Base-by-base conservation (phyloP, 1,284 basidiomycete genomes). In the Ustilago shanxiensis region DNA sequence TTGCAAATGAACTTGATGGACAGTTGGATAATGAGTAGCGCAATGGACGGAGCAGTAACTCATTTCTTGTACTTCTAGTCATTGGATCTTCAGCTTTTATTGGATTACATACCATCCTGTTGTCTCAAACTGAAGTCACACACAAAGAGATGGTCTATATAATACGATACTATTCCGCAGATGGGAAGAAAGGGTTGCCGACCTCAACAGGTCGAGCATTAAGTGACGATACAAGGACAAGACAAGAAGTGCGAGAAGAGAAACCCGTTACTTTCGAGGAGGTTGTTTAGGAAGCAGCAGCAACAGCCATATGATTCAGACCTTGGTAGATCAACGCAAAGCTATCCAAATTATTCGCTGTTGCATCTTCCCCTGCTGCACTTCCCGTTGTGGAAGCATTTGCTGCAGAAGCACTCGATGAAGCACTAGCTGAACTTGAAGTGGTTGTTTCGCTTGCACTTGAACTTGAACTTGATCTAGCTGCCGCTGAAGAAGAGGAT, bases 1-100 rank as follows among this genome's bases (percentile, higher is more conserved):
- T 83, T 4, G 81, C 81, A 7, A 62, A 75, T 24, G 83, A 84
- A 59, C 70, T 84, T 55, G 83, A 81, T 56, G 68, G 73, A 10
- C 77, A 83, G 57, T 58, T 84, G 26, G 80, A 75, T 49, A 65
- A 80, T 35, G 75, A 75, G 60, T 55, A 52, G 22, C 31, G 31
- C 31, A 33, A 33, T n/a, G n/a, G n/a, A n/a, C n/a, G n/a, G n/a
- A n/a, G n/a, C n/a, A n/a, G n/a, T n/a, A n/a, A n/a, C n/a, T n/a
- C n/a, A n/a, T n/a, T 60, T 67, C 47, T 49, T 49, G 47, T 28
- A 49, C 47, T 49, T 49, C 24, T 49, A 49, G 47, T 18, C 47
- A 28, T 28, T 49, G 47, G n/a, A 26, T 11, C 10, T 20, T 24
- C 14, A 3, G n/a, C 6, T n/a, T 49, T 14, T 16, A 22, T 16